Base-by-base conservation (phyloP, 164 flowering plant genomes). In the Chloranthus sessilifolius region DNA sequence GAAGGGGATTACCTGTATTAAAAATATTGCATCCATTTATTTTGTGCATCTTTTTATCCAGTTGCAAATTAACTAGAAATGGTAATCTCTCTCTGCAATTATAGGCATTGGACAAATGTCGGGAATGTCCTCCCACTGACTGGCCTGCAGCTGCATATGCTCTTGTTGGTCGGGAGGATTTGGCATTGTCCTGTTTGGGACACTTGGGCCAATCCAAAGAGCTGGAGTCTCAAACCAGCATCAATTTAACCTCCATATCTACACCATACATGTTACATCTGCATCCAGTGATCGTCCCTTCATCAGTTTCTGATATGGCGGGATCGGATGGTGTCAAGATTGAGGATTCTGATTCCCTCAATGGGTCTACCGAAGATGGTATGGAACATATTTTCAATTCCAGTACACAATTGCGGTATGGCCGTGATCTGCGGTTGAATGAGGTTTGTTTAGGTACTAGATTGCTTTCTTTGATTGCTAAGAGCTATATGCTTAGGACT, bases 341-440 rank as follows among this genome's bases (percentile, higher is more conserved):
- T 59, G 96, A 88, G 56, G 89, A 89, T 56, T 39, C 76, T 43
- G 92, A 86, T 66, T 72, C 86, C 55, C 54, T 69, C 43, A 92
- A 87, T 60, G 99, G 88, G 19, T 62, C 86, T 47, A 56, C 59
- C 45, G 60, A 58, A 10, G 99, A 94, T 87, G 99, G 99, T 25
- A 94, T 94, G 99, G 99, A 94, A 65, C 97, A 94, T 67, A 84
- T 94, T 36, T 89, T 94, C 64, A 87, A 72, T 68, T 81, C 88
- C 62, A 74, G 80, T 59, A 76, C 85, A 33, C 99, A 87, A 63
- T 60, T 89, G 71, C 84, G 85, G 0, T 94, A 74, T 76, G 97
- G 99, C 41, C 77, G 86, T 45, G 99, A 94, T 74, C 60, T 89
- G 60, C 85, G 99, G 24, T 70, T 94, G 55, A 89, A 94, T 76